These are phyloP conservation scores for Arabidopsis lyrata DNA, from an alignment of 441 rosid genomes.

Conservation along the genomic window DNA sequence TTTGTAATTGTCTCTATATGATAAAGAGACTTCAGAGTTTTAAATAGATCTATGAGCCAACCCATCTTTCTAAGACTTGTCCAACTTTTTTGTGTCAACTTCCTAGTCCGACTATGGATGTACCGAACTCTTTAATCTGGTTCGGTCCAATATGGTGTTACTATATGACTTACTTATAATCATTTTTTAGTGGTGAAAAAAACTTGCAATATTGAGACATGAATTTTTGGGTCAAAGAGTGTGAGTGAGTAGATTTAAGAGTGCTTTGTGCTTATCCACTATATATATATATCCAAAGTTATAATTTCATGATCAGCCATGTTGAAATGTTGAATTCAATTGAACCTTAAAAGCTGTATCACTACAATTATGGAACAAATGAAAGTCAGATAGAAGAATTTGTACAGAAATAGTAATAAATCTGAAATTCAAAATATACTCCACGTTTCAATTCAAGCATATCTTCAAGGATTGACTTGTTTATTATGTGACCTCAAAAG, in stretches of 20 bases:
- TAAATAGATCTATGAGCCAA: too few species aligned
- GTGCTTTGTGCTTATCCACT: slow-evolving; percentile 26
- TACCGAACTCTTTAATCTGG: too few species aligned
- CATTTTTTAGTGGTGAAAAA: neutral
- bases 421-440: slow-evolving; percentile 11
- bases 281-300: neutral
- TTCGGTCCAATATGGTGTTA: too few species aligned
- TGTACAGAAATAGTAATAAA: slow-evolving; percentile 13
- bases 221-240: neutral
- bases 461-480: slow-evolving; percentile 8
- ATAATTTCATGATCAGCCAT: neutral
- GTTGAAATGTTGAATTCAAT: slow-evolving; percentile 20
- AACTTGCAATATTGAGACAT: neutral
- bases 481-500: slow-evolving; percentile 12
- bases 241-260: neutral
- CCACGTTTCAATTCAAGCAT: neutral
- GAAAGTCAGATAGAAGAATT: neutral
- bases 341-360: slow-evolving; percentile 18
- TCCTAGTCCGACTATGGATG: too few species aligned
- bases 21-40: too few species aligned
- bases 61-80: too few species aligned
- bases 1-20: too few species aligned
- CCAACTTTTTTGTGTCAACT: too few species aligned
- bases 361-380: neutral
- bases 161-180: too few species aligned